phyloP scores from a whole-genome alignment of 139 green algal genomes.

The Spirogloea muscicola region DNA sequence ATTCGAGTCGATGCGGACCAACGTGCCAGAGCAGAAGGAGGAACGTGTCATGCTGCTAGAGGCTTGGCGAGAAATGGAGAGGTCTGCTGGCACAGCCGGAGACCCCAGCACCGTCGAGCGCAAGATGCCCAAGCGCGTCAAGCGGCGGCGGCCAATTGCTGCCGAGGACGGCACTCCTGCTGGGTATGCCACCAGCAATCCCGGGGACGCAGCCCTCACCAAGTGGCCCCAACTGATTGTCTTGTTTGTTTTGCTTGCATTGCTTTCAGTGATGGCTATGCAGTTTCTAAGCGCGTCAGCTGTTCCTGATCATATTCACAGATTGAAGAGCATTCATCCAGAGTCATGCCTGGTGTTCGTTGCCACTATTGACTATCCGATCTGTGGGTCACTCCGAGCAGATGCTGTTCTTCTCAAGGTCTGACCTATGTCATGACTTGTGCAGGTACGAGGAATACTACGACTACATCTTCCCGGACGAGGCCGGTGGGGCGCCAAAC shows the following conservation, averaged over 20 bases:
- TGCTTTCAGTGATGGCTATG: too few relatives aligned
- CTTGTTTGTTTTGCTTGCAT: too few relatives aligned
- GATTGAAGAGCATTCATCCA: too few relatives aligned
- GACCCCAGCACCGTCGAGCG: conserved; percentile 60
- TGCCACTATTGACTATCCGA: too few relatives aligned
- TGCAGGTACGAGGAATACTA: conserved; percentile 82
- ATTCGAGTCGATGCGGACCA: conserved; percentile 61
- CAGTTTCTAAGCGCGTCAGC: too few relatives aligned
- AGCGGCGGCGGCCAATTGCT: conserved; percentile 81
- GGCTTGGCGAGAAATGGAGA: conserved; percentile 52
- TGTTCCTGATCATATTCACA: too few relatives aligned
- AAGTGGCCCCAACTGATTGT: too few relatives aligned
- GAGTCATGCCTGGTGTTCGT: too few relatives aligned
- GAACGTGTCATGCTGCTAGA: conserved; percentile 95
- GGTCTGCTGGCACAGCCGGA: conserved; percentile 40
- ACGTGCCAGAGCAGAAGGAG: conserved; percentile 83
- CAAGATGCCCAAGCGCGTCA: conserved; percentile 90
- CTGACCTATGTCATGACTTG: too few relatives aligned
- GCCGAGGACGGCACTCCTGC: conserved; percentile 66
- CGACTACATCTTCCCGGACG: conserved; percentile 94
- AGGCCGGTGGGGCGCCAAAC: conserved; percentile 71
- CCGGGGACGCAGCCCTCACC: too few relatives aligned
- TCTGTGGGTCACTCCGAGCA: too few relatives aligned
- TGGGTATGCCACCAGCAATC: conserved; percentile 26
- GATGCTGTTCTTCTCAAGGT: too few relatives aligned